Evolutionary conservation across 495 filamentous ascomycete genomes (phyloP).

Genomic region (Tuber indicum): DNA sequence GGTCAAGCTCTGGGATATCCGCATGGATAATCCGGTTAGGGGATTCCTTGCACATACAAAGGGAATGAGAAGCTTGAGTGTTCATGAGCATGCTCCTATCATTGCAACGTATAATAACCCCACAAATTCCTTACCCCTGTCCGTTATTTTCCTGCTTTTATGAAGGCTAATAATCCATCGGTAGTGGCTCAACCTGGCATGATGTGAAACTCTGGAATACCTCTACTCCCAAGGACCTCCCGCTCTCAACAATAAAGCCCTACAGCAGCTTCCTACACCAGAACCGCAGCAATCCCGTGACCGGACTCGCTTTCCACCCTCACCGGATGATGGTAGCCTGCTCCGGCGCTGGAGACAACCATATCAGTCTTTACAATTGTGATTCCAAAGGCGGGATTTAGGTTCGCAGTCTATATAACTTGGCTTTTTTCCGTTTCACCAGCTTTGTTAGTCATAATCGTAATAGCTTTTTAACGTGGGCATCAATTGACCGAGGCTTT

Average conservation of each 20-base stretch:
- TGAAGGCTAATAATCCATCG: slow-evolving; percentile 35
- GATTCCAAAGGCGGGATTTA: slow-evolving; percentile 43
- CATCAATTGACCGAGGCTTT: neutral
- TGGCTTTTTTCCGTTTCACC: neutral
- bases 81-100: slow-evolving; percentile 94
- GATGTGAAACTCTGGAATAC: slow-evolving; percentile 88
- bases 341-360: slow-evolving; percentile 63
- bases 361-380: slow-evolving; percentile 67
- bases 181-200: slow-evolving; percentile 78
- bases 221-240: slow-evolving; percentile 38
- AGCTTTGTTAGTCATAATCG: neutral
- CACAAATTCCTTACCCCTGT: neutral
- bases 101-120: slow-evolving; percentile 74
- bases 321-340: slow-evolving; percentile 88
- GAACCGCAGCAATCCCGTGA: slow-evolving; percentile 68
- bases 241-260: slow-evolving; percentile 74
- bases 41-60: slow-evolving; percentile 69
- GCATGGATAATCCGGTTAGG: slow-evolving; percentile 67
- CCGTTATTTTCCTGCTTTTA: slow-evolving; percentile 2
- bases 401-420: neutral
- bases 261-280: slow-evolving; percentile 81
- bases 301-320: slow-evolving; percentile 89
- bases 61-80: slow-evolving; percentile 74
- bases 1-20: slow-evolving; percentile 93
- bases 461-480: neutral